phyloP scores from a whole-genome alignment of 2,329 filamentous ascomycete genomes.

The Aspergillus sp. region DNA sequence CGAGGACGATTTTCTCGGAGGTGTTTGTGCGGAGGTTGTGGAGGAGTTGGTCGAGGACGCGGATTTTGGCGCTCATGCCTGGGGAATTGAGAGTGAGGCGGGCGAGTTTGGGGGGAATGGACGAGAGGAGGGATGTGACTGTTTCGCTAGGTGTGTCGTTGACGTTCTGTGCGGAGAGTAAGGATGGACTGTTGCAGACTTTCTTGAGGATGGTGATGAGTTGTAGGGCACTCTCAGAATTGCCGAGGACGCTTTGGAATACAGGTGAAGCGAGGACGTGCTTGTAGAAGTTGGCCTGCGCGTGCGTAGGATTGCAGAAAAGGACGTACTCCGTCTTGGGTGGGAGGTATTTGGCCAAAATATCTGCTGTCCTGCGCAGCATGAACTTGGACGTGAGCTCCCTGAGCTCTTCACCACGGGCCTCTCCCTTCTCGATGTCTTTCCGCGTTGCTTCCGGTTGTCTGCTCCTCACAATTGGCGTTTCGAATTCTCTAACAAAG shows the following conservation, averaged over 20 bases:
- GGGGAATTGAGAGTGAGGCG: constrained; percentile 45
- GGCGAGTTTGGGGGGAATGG: constrained; percentile 50
- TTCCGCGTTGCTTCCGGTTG: constrained; percentile 57
- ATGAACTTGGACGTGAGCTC: constrained; percentile 58
- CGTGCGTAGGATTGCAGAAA: constrained; percentile 56
- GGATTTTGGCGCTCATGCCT: constrained; percentile 58
- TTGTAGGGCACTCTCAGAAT: constrained; percentile 56
- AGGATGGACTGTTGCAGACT: constrained; percentile 62
- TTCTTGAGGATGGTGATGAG: constrained; percentile 69
- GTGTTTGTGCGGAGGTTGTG: constrained; percentile 55
- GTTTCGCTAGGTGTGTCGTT: constrained; percentile 44
- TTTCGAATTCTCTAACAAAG: constrained; percentile 60
- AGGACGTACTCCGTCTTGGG: constrained; percentile 62
- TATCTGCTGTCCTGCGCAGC: constrained; percentile 58
- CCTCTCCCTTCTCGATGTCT: constrained; percentile 59
- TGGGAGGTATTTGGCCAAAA: constrained; percentile 59
- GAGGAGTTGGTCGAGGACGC: constrained; percentile 60
- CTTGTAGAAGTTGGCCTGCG: constrained; percentile 56
- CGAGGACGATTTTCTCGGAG: constrained; percentile 63
- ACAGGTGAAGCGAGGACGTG: constrained; percentile 58
- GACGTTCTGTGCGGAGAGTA: constrained; percentile 49
- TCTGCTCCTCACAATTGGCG: constrained; percentile 56
- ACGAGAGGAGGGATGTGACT: constrained; percentile 43
- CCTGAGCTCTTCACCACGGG: constrained; percentile 54
- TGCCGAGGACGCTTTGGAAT: constrained; percentile 57